These are phyloP conservation scores for Aureobasidium sp. DNA, from an alignment of 2,329 filamentous ascomycete species.

Conservation along the genomic window DNA sequence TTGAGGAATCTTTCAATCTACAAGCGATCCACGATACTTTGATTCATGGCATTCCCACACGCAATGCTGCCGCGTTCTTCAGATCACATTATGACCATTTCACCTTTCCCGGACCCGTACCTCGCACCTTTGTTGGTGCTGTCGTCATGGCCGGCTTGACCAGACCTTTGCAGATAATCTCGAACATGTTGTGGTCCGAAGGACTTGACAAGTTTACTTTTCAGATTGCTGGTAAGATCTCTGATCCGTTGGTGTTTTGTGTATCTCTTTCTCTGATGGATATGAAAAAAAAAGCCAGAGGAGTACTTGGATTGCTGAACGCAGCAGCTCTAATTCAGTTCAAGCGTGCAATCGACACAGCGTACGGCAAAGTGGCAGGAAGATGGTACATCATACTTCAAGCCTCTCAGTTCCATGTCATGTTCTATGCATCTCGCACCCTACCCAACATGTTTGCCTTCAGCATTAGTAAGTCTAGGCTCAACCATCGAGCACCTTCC, in stretches of 20 bases:
- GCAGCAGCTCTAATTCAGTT: slow-evolving; percentile 61
- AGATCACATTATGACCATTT: slow-evolving; percentile 76
- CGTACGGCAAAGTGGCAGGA: slow-evolving; percentile 61
- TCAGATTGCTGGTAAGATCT: slow-evolving; percentile 47
- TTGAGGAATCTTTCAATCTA: slow-evolving; percentile 97
- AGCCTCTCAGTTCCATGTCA: slow-evolving; percentile 79
- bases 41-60: slow-evolving; percentile 56
- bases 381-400: slow-evolving; percentile 77
- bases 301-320: slow-evolving; percentile 71
- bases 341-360: slow-evolving; percentile 52
- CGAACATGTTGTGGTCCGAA: neutral
- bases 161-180: slow-evolving; percentile 49
- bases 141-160: slow-evolving; percentile 66
- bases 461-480: slow-evolving; percentile 58
- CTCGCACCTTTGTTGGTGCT: slow-evolving; percentile 81
- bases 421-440: slow-evolving; percentile 87
- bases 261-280: neutral
- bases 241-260: neutral
- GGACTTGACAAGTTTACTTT: slow-evolving; percentile 36
- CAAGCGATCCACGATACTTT: slow-evolving; percentile 90
- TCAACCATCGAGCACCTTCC: neutral
- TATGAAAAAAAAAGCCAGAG: slow-evolving; percentile 50
- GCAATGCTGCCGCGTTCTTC: slow-evolving; percentile 24
- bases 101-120: slow-evolving; percentile 82
- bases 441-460: slow-evolving; percentile 97